Conservation (phyloP, 2,329 filamentous ascomycete genomes). For the Penicillium sp. region DNA sequence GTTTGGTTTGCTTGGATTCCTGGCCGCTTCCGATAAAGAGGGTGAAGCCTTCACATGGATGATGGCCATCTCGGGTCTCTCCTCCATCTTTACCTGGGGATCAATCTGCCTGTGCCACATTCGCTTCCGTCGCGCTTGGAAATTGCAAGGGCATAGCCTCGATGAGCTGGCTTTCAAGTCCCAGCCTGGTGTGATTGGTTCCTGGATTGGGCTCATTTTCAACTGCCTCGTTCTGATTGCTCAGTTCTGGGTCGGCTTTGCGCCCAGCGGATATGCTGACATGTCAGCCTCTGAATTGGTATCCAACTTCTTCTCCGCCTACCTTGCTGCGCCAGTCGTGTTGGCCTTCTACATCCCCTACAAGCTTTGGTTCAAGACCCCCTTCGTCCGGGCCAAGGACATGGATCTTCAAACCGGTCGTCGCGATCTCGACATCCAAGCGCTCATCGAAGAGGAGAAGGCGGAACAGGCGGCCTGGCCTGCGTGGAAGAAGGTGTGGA, state of each 20-base stretch:
- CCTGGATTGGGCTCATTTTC: constrained; percentile 67
- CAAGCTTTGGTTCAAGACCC: constrained; percentile 65
- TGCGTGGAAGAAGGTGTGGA: constrained; percentile 66
- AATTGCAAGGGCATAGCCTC: constrained; percentile 57
- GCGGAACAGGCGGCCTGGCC: constrained; percentile 67
- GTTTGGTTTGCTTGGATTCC: constrained; percentile 67
- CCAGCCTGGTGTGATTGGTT: constrained; percentile 69
- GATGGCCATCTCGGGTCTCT: constrained; percentile 62
- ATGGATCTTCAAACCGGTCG: constrained; percentile 82
- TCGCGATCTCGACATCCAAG: constrained; percentile 70
- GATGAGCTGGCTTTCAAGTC: constrained; percentile 72
- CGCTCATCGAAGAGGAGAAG: constrained; percentile 68
- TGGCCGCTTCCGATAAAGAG: constrained; percentile 57
- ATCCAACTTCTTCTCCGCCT: constrained; percentile 59
- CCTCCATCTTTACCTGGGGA: constrained; percentile 67
- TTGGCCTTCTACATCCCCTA: constrained; percentile 58
- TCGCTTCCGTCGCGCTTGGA: constrained; percentile 76
- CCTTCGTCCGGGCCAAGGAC: constrained; percentile 61
- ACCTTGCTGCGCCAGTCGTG: constrained; percentile 52
- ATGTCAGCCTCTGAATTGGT: constrained; percentile 44
- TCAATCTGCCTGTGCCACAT: constrained; percentile 93
- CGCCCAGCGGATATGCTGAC: constrained; percentile 54
- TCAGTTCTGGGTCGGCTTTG: constrained; percentile 81
- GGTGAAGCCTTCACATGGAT: constrained; percentile 68
- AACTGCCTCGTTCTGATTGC: constrained; percentile 68